Evolutionary conservation across 1,284 basidiomycete species (phyloP).

Genomic region (Sanghuangporus sanghuang): DNA sequence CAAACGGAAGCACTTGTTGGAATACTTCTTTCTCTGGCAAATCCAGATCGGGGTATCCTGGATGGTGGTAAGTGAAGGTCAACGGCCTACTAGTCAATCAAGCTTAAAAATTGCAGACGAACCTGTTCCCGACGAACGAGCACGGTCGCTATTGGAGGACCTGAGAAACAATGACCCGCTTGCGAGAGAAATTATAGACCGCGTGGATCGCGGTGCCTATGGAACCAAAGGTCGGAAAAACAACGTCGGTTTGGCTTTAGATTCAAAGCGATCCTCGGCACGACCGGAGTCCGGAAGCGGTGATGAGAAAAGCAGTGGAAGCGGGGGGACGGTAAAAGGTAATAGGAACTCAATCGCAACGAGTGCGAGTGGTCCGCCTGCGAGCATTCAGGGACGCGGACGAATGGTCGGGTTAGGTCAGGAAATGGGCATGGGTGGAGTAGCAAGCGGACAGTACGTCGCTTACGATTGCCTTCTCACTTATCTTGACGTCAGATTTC

Average conservation of each 20-base stretch:
- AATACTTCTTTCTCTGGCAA: conserved; percentile 51
- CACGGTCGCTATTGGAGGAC: conserved; percentile 54
- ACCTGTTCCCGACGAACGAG: conserved; percentile 45
- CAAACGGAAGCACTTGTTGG: conserved; percentile 83
- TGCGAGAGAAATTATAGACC: conserved; percentile 67
- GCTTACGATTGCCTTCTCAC: not conserved
- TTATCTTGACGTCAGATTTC: conserved; percentile 6
- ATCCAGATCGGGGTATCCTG: conserved; percentile 8
- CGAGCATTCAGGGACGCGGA: conserved; percentile 14
- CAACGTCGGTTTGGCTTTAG: conserved; percentile 23
- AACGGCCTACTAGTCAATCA: not conserved
- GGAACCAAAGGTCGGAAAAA: conserved; percentile 60
- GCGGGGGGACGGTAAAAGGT: conserved; percentile 18
- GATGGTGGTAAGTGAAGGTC: not conserved
- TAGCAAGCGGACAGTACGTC: conserved; percentile 10
- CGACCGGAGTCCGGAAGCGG: conserved; percentile 22
- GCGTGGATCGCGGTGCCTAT: conserved; percentile 72
- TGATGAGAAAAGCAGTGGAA: conserved; percentile 28
- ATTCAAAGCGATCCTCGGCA: conserved; percentile 18
- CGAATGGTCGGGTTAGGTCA: conserved; percentile 16
- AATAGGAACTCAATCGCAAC: not conserved
- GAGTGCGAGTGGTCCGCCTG: not conserved
- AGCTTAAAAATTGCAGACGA: conserved; percentile 1
- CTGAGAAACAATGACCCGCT: conserved; percentile 58
- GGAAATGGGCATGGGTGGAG: conserved; percentile 11